A percentile compares a stretch with the other conserved stretches of the same genome.
phyloP scores from a whole-genome alignment of 805 yeast genomes.

The Clavispora vitiphila region DNA sequence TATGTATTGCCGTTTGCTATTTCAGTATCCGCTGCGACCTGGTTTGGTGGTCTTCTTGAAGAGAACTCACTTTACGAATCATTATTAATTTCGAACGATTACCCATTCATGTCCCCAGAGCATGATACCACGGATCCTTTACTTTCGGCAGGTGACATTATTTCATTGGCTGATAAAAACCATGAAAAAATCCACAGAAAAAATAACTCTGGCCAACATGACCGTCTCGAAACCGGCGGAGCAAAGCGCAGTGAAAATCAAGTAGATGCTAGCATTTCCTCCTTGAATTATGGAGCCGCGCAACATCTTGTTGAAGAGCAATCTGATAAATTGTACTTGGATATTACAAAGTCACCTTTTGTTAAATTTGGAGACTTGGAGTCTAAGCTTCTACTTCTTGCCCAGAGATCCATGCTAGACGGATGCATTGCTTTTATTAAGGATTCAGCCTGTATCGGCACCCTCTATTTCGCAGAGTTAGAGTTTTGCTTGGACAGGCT shows the following conservation, averaged over 20 bases:
- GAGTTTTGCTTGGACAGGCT: conserved; percentile 48
- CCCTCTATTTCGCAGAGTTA: conserved; percentile 46
- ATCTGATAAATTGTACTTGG: conserved; percentile 23
- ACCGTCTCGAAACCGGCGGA: not conserved
- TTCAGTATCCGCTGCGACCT: conserved; percentile 51
- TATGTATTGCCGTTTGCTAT: conserved; percentile 55
- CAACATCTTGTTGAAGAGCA: not conserved
- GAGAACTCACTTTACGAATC: conserved; percentile 48
- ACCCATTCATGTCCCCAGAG: conserved; percentile 48
- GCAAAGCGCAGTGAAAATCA: not conserved
- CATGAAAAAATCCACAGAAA: not conserved
- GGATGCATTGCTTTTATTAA: conserved; percentile 49
- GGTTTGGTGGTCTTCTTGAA: conserved; percentile 51
- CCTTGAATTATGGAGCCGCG: no score
- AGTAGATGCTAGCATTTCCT: no score
- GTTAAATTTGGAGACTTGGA: conserved; percentile 29
- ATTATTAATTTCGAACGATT: conserved; percentile 42
- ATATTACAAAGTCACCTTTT: conserved; percentile 31
- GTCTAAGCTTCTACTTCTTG: conserved; percentile 32
- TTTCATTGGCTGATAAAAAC: conserved; percentile 10
- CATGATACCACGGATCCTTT: conserved; percentile 31
- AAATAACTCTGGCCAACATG: not conserved
- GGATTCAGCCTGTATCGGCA: conserved; percentile 34
- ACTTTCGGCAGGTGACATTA: conserved; percentile 30
- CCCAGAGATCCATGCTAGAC: conserved; percentile 40